phyloP scores from a whole-genome alignment of 23 red algal genomes.

The Gracilaria domingensis region DNA sequence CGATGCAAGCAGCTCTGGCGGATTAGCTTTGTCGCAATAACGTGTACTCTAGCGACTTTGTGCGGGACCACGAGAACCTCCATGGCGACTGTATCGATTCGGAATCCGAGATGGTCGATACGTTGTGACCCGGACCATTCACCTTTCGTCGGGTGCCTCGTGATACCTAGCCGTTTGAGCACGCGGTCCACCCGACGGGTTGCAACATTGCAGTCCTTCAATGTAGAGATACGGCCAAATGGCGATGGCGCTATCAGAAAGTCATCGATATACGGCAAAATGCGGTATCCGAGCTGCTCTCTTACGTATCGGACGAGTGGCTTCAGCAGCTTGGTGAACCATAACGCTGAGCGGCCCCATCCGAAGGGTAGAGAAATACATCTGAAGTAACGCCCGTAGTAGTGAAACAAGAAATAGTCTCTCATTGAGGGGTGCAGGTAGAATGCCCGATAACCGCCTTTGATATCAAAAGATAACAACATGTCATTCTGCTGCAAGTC shows the following conservation, averaged over 20 bases:
- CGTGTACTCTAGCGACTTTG: background rate
- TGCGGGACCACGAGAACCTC: background rate
- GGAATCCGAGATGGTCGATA: background rate
- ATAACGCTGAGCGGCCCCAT: too few species aligned
- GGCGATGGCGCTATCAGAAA: conserved; percentile 7
- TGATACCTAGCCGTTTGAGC: background rate
- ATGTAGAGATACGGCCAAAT: background rate
- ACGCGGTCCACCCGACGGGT: background rate
- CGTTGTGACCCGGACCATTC: background rate
- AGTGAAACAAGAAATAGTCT: conserved; percentile 48
- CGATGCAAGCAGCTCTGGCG: conserved; percentile 17
- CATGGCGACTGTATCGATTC: background rate
- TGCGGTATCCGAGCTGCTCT: background rate
- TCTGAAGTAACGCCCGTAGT: background rate
- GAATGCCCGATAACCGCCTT: conserved; percentile 7
- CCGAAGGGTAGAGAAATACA: too few species aligned
- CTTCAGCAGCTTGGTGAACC: too few species aligned
- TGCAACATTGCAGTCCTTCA: background rate
- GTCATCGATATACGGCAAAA: conserved; percentile 15
- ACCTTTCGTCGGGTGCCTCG: background rate
- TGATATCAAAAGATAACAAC: conserved; percentile 21
- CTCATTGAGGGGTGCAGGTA: conserved; percentile 19
- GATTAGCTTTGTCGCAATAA: background rate
- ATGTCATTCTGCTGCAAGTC: background rate
- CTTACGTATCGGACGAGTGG: too few species aligned